Evolutionary conservation across 257 asterid species (phyloP).

Genomic region (Solanum habrochaites): DNA sequence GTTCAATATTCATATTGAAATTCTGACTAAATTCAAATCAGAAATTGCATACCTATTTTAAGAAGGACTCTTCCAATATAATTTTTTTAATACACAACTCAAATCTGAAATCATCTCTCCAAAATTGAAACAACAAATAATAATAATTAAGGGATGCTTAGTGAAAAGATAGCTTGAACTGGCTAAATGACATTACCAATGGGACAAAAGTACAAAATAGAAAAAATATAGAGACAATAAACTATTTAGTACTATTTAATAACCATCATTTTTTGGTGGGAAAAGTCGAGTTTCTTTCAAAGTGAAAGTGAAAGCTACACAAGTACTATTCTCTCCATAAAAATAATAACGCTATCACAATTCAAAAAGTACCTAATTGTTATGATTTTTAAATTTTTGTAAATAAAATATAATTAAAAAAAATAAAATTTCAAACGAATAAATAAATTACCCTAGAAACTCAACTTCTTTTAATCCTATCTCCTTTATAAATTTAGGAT

Average conservation of each 20-base stretch:
- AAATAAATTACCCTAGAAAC: not conserved
- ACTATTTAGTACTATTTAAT: not conserved
- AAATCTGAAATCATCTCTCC: rapidly evolving
- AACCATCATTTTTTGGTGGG: not conserved
- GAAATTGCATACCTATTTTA: rapidly evolving
- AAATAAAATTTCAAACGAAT: not conserved
- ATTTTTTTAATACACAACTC: too few relatives aligned
- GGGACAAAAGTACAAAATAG: not conserved
- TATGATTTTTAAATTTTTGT: not conserved
- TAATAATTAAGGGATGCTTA: not conserved
- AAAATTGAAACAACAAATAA: not conserved
- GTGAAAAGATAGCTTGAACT: not conserved
- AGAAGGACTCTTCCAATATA: not conserved
- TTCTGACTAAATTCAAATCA: rapidly evolving
- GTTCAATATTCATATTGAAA: rapidly evolving
- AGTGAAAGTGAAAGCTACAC: not conserved
- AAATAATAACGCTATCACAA: not conserved
- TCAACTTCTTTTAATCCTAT: not conserved
- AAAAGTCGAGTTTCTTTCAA: not conserved
- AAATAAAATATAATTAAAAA: too few relatives aligned
- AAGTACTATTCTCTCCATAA: not conserved
- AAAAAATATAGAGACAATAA: not conserved
- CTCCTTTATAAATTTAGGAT: not conserved
- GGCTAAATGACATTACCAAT: not conserved
- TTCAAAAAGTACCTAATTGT: not conserved